These are phyloP conservation scores for Cubamyces sp. DNA, from an alignment of 768 basidiomycete species.

Conservation along the genomic window DNA sequence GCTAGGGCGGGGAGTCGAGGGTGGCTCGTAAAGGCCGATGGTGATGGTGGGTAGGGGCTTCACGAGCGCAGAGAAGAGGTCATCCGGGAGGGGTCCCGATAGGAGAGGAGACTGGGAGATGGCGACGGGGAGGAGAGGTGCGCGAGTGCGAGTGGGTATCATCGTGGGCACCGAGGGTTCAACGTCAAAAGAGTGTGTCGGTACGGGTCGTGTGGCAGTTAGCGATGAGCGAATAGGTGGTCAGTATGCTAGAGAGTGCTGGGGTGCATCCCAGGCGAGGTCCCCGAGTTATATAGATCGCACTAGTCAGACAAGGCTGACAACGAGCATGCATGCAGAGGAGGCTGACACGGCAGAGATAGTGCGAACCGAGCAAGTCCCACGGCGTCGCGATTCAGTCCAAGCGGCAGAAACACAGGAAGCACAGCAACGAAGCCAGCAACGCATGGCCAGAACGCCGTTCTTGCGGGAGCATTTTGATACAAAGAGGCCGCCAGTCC, in stretches of 20 bases:
- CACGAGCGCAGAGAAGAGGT: constrained; percentile 26
- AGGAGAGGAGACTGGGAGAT: constrained; percentile 39
- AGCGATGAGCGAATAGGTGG: background rate
- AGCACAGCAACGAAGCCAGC: background rate
- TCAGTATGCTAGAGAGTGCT: constrained; percentile 22
- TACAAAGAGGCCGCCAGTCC: background rate
- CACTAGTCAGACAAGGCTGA: background rate
- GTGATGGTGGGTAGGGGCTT: constrained; percentile 23
- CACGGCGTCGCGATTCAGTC: background rate
- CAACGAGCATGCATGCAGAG: background rate
- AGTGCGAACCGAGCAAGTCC: constrained; percentile 14
- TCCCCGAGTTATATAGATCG: constrained; percentile 2
- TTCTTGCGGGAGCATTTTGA: background rate
- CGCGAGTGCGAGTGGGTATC: constrained; percentile 21
- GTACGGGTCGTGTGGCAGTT: background rate
- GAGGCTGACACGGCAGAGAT: constrained; percentile 7
- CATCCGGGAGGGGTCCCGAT: constrained; percentile 24
- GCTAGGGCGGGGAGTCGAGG: background rate
- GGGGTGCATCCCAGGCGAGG: background rate
- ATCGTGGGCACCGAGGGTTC: constrained; percentile 2
- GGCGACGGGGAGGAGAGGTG: constrained; percentile 32
- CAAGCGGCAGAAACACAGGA: background rate
- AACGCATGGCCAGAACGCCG: constrained; percentile 13
- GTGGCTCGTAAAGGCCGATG: constrained; percentile 6
- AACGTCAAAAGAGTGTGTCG: constrained; percentile 5